phyloP scores from a whole-genome alignment of 441 rosid genomes.

The Francoa sonchifolia region DNA sequence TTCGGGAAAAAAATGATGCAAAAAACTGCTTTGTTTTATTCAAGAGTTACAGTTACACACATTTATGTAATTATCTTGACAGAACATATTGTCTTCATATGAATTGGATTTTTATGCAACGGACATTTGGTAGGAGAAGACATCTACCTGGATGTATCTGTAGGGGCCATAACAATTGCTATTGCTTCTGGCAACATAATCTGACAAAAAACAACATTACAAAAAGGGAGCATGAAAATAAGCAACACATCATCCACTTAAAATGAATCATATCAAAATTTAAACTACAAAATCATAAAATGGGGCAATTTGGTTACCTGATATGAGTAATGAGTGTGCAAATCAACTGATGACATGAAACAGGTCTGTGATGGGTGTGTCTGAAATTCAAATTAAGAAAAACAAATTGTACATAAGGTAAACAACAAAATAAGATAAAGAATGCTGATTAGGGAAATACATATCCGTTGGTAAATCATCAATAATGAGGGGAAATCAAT shows the following conservation, averaged over 20 bases:
- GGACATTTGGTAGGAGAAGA: neutral
- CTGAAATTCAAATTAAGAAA: conserved; percentile 35
- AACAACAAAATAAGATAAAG: neutral
- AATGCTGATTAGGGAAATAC: neutral
- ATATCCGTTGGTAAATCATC: neutral
- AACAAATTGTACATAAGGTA: neutral
- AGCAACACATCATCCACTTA: too few relatives aligned
- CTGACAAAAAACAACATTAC: conserved; percentile 20
- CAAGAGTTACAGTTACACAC: too few relatives aligned
- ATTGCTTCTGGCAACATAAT: conserved; percentile 94
- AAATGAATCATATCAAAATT: too few relatives aligned
- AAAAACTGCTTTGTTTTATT: too few relatives aligned
- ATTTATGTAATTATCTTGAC: too few relatives aligned
- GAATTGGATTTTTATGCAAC: neutral
- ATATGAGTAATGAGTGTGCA: conserved; percentile 93
- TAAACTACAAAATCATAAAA: too few relatives aligned
- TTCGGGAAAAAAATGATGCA: too few relatives aligned
- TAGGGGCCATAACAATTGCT: conserved; percentile 95
- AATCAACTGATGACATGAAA: conserved; percentile 98
- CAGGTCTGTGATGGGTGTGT: conserved; percentile 94
- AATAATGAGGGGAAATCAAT: too few relatives aligned
- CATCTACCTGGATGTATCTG: conserved; percentile 54
- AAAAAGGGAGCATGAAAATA: neutral
- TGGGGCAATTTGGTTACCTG: too few relatives aligned
- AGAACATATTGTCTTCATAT: too few relatives aligned